Percentiles rank a stretch among this genome's conserved stretches.
Evolutionary conservation across 768 basidiomycete species (phyloP).

Genomic region (Boletus sensibilis): DNA sequence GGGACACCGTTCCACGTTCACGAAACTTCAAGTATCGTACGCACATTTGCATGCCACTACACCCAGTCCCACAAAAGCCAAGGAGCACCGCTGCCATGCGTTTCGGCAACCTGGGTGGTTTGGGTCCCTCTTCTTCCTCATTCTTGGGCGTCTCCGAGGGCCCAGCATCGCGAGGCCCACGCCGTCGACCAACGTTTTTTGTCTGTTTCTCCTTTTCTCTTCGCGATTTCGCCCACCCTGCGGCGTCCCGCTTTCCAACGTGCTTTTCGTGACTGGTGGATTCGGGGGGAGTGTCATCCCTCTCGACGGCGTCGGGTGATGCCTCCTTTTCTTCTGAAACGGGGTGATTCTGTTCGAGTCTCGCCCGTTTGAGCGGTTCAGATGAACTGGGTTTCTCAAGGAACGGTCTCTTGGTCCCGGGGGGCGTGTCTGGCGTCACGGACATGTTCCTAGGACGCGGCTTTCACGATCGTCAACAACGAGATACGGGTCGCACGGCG

Average conservation of each 20-base stretch:
- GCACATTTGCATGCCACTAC: slow-evolving; percentile 95
- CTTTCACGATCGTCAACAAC: neutral
- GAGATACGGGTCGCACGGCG: neutral
- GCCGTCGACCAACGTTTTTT: slow-evolving; percentile 39
- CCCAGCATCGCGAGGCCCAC: slow-evolving; percentile 42
- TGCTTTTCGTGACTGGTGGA: slow-evolving; percentile 1
- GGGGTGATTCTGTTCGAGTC: slow-evolving; percentile 2
- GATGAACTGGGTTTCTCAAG: neutral
- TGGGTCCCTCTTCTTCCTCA: slow-evolving; percentile 24
- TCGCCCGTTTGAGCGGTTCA: slow-evolving; percentile 13
- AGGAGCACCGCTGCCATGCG: slow-evolving; percentile 80
- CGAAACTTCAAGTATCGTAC: slow-evolving; percentile 30
- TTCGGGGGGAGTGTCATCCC: neutral
- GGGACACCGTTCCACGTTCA: neutral
- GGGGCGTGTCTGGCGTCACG: neutral
- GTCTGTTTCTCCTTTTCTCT: slow-evolving; percentile 38
- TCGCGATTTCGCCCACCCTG: slow-evolving; percentile 34
- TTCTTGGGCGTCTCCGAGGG: slow-evolving; percentile 26
- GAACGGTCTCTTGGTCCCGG: slow-evolving; percentile 5
- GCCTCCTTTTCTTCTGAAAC: neutral
- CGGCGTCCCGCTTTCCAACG: slow-evolving; percentile 24
- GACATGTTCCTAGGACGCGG: neutral
- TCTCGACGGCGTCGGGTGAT: neutral
- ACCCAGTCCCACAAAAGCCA: slow-evolving; percentile 91
- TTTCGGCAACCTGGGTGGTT: slow-evolving; percentile 71